Conservation (phyloP, 805 yeast genomes). For the Teunomyces pallodes region DNA sequence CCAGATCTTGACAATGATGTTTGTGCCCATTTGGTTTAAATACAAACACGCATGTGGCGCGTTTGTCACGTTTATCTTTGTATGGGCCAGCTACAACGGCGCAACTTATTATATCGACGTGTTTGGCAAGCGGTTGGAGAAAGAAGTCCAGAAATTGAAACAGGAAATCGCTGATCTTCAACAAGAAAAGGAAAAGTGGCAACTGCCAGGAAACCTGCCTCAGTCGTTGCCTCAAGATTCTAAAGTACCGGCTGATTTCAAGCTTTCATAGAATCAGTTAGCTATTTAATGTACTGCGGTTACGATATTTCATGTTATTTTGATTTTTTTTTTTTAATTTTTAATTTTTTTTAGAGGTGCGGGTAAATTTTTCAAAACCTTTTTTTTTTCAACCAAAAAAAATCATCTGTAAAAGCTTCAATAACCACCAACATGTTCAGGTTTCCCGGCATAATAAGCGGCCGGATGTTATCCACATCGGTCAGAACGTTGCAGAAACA, state of each 20-base stretch:
- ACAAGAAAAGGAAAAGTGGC: conserved; percentile 9
- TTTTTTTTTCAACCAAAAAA: conserved; percentile 1
- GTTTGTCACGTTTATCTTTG: conserved; percentile 71
- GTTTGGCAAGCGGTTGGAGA: conserved; percentile 86
- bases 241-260: background rate
- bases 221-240: conserved; percentile 2
- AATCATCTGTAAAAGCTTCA: background rate
- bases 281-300: background rate
- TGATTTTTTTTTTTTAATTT: background rate
- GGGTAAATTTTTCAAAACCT: conserved; percentile 5
- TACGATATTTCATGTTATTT: background rate
- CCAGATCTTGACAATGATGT: conserved; percentile 81
- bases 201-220: conserved; percentile 5
- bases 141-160: conserved; percentile 72
- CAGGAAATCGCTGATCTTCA: conserved; percentile 69
- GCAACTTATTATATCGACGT: conserved; percentile 92
- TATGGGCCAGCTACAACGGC: conserved; percentile 84
- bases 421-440: conserved; percentile 7
- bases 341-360: background rate
- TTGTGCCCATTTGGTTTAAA: conserved; percentile 86
- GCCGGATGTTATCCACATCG: background rate
- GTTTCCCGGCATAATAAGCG: conserved; percentile 2
- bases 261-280: background rate
- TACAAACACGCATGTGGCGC: conserved; percentile 63
- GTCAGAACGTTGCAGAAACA: background rate